Evolutionary conservation across 768 basidiomycete species (phyloP).

Genomic region (Termitomyces eurrhizus): DNA sequence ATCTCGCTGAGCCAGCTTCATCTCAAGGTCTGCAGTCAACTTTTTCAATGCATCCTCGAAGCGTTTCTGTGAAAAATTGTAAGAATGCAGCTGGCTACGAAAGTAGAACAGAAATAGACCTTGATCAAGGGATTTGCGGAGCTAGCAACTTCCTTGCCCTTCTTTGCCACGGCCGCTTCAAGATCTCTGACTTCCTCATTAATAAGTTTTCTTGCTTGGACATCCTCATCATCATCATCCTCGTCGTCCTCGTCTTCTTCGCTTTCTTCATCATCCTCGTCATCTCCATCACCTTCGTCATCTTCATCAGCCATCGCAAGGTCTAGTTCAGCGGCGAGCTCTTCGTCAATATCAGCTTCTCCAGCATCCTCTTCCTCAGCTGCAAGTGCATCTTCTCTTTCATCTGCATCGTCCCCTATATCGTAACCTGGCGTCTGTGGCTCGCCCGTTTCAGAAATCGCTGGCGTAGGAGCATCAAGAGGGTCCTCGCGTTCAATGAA

Average conservation of each 20-base stretch:
- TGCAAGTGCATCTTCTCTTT: slow-evolving; percentile 51
- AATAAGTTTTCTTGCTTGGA: slow-evolving; percentile 72
- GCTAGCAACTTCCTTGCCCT: slow-evolving; percentile 75
- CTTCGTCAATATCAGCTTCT: slow-evolving; percentile 84
- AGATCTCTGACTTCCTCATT: slow-evolving; percentile 89
- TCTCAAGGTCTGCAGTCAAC: slow-evolving; percentile 79
- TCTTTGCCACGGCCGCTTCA: slow-evolving; percentile 84
- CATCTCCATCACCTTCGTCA: slow-evolving; percentile 54
- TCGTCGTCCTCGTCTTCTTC: slow-evolving; percentile 75
- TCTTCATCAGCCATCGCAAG: slow-evolving; percentile 73
- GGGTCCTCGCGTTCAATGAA: slow-evolving; percentile 69
- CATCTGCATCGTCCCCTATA: slow-evolving; percentile 53
- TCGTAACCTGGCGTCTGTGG: slow-evolving; percentile 55
- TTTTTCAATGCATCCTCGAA: slow-evolving; percentile 93
- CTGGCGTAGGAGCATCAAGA: slow-evolving; percentile 70
- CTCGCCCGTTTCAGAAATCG: slow-evolving; percentile 64
- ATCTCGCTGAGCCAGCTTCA: slow-evolving; percentile 77
- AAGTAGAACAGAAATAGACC: slow-evolving; percentile 32
- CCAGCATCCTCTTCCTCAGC: slow-evolving; percentile 59
- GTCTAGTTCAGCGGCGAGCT: slow-evolving; percentile 84
- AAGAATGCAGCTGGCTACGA: background rate
- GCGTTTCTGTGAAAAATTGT: slow-evolving; percentile 56
- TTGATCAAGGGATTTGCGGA: slow-evolving; percentile 86
- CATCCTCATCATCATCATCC: slow-evolving; percentile 79
- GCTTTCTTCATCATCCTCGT: slow-evolving; percentile 60